Evolutionary conservation across 345 rosid genomes (phyloP).

Genomic region (Brassica cretica): DNA sequence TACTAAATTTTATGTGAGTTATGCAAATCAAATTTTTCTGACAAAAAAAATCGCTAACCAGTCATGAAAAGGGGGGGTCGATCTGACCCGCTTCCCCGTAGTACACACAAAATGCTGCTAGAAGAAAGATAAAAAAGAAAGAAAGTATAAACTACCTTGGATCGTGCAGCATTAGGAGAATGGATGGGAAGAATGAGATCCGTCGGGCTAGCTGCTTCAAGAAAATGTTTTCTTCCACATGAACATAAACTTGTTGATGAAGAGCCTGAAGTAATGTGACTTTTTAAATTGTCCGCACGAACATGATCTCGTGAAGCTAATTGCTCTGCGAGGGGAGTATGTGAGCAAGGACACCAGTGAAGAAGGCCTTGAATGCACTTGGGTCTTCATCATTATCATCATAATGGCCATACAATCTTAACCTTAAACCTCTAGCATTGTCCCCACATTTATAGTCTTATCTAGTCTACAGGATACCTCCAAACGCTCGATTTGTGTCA

Average conservation of each 20-base stretch:
- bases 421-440: too few relatives aligned
- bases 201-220: conserved; percentile 38
- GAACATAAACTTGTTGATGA: conserved; percentile 34
- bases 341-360: not conserved
- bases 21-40: too few relatives aligned
- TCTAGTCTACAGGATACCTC: too few relatives aligned
- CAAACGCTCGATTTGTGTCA: too few relatives aligned
- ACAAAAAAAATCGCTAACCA: too few relatives aligned
- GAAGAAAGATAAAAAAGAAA: not conserved
- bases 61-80: too few relatives aligned
- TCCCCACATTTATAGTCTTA: too few relatives aligned
- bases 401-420: not conserved
- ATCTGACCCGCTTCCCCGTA: too few relatives aligned
- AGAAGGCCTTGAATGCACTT: not conserved
- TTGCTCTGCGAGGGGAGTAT: not conserved
- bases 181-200: conserved; percentile 44
- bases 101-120: not conserved
- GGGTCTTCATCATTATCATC: not conserved
- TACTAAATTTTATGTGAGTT: too few relatives aligned
- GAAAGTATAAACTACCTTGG: conserved; percentile 46
- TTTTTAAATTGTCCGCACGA: conserved; percentile 9
- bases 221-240: conserved; percentile 54
- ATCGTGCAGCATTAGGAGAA: conserved; percentile 26
- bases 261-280: not conserved
- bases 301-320: conserved; percentile 29